Conservation (phyloP, 768 basidiomycete species). For the Phanerodontia chrysosporium region DNA sequence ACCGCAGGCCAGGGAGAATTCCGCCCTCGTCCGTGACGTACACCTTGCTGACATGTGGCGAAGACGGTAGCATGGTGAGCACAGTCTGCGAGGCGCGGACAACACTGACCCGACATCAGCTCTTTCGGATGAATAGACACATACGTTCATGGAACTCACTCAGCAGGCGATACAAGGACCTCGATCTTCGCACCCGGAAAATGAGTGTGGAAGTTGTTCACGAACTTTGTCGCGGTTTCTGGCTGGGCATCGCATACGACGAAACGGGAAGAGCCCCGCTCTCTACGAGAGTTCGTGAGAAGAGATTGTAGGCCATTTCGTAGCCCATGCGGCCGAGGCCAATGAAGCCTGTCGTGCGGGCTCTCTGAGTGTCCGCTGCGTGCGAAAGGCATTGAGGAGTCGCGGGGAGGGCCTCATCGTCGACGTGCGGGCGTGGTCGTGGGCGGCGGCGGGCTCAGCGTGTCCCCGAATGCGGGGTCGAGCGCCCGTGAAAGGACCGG, state of each 20-base stretch:
- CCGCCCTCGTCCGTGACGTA: conserved; percentile 53
- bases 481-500: not conserved
- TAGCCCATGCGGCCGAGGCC: conserved; percentile 88
- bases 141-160: conserved; percentile 56
- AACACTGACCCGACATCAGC: conserved; percentile 40
- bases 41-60: conserved; percentile 79
- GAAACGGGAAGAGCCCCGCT: conserved; percentile 47
- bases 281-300: conserved; percentile 64
- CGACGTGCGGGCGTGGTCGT: not conserved
- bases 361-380: conserved; percentile 1
- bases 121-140: not conserved
- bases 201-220: conserved; percentile 46
- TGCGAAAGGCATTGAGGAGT: conserved; percentile 25
- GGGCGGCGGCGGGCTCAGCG: not conserved
- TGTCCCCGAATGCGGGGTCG: conserved; percentile 7
- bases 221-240: conserved; percentile 54
- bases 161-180: conserved; percentile 60
- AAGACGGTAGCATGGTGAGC: conserved; percentile 90
- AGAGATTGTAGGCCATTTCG: conserved; percentile 83
- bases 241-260: conserved; percentile 76
- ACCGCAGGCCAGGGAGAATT: conserved; percentile 59
- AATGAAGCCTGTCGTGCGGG: conserved; percentile 51
- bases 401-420: conserved; percentile 50
- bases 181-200: conserved; percentile 59
- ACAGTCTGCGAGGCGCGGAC: conserved; percentile 59